phyloP scores from a whole-genome alignment of 108 stramenopile genomes.

The Nitzschia sp. region DNA sequence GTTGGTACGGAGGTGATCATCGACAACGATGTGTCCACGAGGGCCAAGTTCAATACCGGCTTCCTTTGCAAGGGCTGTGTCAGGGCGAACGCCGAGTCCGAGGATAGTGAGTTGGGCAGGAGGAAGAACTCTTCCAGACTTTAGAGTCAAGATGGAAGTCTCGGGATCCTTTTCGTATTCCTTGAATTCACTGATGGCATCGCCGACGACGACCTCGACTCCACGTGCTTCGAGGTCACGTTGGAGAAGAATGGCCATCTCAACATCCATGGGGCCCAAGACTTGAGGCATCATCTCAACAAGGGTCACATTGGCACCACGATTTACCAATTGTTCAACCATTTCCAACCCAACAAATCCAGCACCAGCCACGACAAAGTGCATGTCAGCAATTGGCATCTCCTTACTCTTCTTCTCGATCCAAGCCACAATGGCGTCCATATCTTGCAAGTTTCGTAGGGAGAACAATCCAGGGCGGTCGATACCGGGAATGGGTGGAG shows the following conservation, averaged over 20 bases:
- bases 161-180: constrained; percentile 38
- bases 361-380: constrained; percentile 72
- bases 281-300: constrained; percentile 72
- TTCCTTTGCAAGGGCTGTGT: constrained; percentile 51
- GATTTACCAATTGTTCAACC: constrained; percentile 66
- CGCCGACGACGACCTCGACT: constrained; percentile 55
- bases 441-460: constrained; percentile 67
- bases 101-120: constrained; percentile 65
- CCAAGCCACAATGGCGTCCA: constrained; percentile 61
- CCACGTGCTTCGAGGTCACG: constrained; percentile 45
- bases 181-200: constrained; percentile 57
- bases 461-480: constrained; percentile 55
- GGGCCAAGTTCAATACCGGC: constrained; percentile 59
- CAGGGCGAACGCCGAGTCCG: constrained; percentile 66
- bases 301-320: constrained; percentile 55
- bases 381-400: constrained; percentile 35
- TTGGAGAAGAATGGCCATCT: constrained; percentile 65
- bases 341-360: constrained; percentile 74
- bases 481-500: constrained; percentile 72
- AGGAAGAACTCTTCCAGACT: constrained; percentile 52
- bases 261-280: constrained; percentile 59
- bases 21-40: constrained; percentile 58
- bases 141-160: constrained; percentile 49
- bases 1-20: constrained; percentile 53
- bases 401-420: constrained; percentile 32